Conservation (phyloP, 768 basidiomycete species). For the Gloeopeniophorella convolvens region DNA sequence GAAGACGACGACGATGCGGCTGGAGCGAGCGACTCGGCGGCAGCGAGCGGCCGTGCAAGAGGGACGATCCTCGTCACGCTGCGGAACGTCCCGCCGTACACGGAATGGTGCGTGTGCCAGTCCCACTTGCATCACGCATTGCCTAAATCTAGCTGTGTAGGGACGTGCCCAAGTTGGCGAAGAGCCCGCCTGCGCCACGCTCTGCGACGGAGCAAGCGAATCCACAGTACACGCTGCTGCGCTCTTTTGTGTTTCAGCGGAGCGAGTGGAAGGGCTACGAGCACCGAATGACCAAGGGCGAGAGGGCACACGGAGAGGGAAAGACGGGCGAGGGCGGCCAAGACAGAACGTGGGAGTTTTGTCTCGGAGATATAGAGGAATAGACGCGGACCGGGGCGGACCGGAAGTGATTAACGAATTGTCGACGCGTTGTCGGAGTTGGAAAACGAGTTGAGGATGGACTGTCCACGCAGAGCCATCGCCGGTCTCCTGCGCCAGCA, state of each 20-base stretch:
- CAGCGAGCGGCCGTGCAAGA: slow-evolving; percentile 29
- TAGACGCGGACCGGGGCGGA: too few relatives aligned
- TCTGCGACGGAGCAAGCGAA: slow-evolving; percentile 43
- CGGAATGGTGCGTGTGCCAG: slow-evolving; percentile 55
- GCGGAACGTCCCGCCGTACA: slow-evolving; percentile 83
- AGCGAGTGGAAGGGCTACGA: slow-evolving; percentile 76
- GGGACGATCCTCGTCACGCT: slow-evolving; percentile 85
- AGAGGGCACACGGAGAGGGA: slow-evolving; percentile 54
- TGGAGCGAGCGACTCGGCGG: slow-evolving; percentile 25
- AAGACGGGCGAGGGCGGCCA: slow-evolving; percentile 69
- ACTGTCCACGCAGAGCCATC: slow-evolving; percentile 2
- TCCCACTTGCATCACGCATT: not conserved
- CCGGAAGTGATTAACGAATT: too few relatives aligned
- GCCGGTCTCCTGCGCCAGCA: slow-evolving; percentile 5
- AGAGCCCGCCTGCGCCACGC: slow-evolving; percentile 56
- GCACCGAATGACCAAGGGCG: slow-evolving; percentile 93
- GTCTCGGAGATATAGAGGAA: slow-evolving; percentile 30
- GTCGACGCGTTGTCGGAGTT: slow-evolving; percentile 10
- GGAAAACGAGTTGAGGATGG: not conserved
- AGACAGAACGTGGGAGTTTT: slow-evolving; percentile 90
- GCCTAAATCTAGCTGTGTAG: slow-evolving; percentile 32
- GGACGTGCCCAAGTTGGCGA: slow-evolving; percentile 72
- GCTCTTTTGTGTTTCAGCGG: slow-evolving; percentile 77
- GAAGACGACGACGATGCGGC: slow-evolving; percentile 39
- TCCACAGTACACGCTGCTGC: slow-evolving; percentile 60